phyloP scores from a whole-genome alignment of 352 stramenopile genomes.

The Aphanomyces invadans region DNA sequence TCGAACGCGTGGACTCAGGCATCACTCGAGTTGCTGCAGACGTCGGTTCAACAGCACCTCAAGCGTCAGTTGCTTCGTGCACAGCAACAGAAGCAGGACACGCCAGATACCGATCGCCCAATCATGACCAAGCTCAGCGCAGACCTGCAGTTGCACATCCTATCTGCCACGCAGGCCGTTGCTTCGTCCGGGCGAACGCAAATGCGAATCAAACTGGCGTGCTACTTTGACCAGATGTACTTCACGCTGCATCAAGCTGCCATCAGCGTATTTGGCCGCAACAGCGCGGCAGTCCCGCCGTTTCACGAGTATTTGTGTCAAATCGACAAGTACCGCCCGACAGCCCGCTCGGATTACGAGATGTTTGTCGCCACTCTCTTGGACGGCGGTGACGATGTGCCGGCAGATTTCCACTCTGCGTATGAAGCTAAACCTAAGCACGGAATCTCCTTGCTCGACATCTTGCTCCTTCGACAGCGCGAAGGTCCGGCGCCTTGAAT shows the following conservation, averaged over 20 bases:
- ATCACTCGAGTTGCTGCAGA: slow-evolving; percentile 38
- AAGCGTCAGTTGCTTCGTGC: slow-evolving; percentile 44
- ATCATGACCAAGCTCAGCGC: slow-evolving; percentile 50
- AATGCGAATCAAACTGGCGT: slow-evolving; percentile 53
- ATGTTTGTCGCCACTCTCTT: slow-evolving; percentile 45
- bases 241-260: slow-evolving; percentile 66
- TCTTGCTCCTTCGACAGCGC: slow-evolving; percentile 34
- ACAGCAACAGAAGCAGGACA: slow-evolving; percentile 61
- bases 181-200: slow-evolving; percentile 43
- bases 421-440: slow-evolving; percentile 24
- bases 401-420: slow-evolving; percentile 20
- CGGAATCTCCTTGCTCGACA: slow-evolving; percentile 43
- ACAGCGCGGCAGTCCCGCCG: slow-evolving; percentile 46
- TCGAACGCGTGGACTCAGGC: slow-evolving; percentile 59
- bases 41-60: slow-evolving; percentile 38
- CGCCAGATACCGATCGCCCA: slow-evolving; percentile 39
- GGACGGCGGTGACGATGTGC: slow-evolving; percentile 25
- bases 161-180: slow-evolving; percentile 39
- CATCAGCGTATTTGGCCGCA: slow-evolving; percentile 63
- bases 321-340: slow-evolving; percentile 39
- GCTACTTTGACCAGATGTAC: slow-evolving; percentile 69
- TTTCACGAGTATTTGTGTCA: slow-evolving; percentile 53
- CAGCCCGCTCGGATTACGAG: slow-evolving; percentile 38
- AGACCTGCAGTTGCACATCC: slow-evolving; percentile 42
- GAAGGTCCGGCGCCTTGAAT: slow-evolving; percentile 1